Evolutionary conservation across 768 basidiomycete genomes (phyloP).

Genomic region (Tylopilus balloui): DNA sequence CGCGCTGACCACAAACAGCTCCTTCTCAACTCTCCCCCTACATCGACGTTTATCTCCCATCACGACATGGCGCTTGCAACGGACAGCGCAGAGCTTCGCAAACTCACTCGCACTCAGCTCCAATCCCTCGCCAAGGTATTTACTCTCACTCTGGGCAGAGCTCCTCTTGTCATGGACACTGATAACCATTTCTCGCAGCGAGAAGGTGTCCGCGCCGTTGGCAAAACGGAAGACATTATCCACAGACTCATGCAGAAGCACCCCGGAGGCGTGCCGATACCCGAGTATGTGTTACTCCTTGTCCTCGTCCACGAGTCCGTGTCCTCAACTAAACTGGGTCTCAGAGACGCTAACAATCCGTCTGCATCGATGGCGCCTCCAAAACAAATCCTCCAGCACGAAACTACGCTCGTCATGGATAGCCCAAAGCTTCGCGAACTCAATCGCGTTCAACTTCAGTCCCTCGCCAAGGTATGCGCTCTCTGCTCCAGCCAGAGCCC

Average conservation of each 20-base stretch:
- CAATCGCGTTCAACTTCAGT: conserved; percentile 20
- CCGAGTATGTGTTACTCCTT: conserved; percentile 6
- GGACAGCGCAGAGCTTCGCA: conserved; percentile 17
- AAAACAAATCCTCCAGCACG: not conserved
- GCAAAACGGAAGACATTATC: conserved; percentile 30
- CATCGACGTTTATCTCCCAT: not conserved
- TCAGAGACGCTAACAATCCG: conserved; percentile 5
- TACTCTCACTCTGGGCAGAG: not conserved
- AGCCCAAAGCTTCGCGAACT: conserved; percentile 20
- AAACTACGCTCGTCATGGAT: conserved; percentile 11
- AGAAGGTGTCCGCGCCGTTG: conserved; percentile 25
- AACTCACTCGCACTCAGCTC: conserved; percentile 19
- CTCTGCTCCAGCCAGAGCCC: not conserved
- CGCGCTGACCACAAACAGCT: not conserved
- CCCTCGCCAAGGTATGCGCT: conserved; percentile 22
- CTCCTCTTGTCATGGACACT: not conserved
- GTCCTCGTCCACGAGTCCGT: not conserved
- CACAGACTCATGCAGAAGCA: conserved; percentile 22
- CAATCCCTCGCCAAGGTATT: conserved; percentile 27
- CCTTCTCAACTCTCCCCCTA: not conserved
- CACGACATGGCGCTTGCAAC: conserved; percentile 7
- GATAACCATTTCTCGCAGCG: conserved; percentile 10
- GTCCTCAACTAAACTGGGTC: not conserved
- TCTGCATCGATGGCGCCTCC: conserved; percentile 8
- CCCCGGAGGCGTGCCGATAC: conserved; percentile 22